phyloP scores from a whole-genome alignment of 768 basidiomycete species.

The Auricularia sp. region DNA sequence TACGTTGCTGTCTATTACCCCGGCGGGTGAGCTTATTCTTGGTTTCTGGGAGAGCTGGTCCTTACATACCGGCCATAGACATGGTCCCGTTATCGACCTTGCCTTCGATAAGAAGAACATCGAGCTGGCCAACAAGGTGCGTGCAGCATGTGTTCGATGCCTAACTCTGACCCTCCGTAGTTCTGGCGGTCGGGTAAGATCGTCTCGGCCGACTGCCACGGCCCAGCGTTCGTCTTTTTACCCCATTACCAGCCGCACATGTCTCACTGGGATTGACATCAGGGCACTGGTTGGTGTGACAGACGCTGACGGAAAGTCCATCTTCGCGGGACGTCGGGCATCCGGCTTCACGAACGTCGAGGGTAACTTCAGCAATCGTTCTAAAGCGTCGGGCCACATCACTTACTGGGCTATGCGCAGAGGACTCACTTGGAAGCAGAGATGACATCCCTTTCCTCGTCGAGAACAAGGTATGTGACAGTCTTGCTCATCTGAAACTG shows the following conservation, averaged over 20 bases:
- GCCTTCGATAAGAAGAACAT: slow-evolving; percentile 45
- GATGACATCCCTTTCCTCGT: slow-evolving; percentile 59
- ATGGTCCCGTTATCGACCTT: slow-evolving; percentile 69
- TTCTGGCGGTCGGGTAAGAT: slow-evolving; percentile 62
- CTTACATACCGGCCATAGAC: slow-evolving; percentile 16
- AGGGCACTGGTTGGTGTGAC: slow-evolving; percentile 51
- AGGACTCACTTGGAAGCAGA: background rate
- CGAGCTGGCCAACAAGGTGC: slow-evolving; percentile 46
- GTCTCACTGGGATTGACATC: background rate
- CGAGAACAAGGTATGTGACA: slow-evolving; percentile 37
- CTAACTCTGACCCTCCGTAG: slow-evolving; percentile 23
- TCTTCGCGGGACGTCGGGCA: slow-evolving; percentile 46
- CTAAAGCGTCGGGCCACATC: background rate
- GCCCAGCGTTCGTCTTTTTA: slow-evolving; percentile 46
- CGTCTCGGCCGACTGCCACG: slow-evolving; percentile 70
- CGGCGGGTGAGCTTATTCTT: slow-evolving; percentile 37
- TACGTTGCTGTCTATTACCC: slow-evolving; percentile 72
- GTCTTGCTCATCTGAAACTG: background rate
- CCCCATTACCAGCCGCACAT: slow-evolving; percentile 1
- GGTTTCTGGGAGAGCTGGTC: no score
- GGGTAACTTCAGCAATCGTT: slow-evolving; percentile 16
- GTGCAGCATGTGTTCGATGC: slow-evolving; percentile 11
- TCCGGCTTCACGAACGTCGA: slow-evolving; percentile 70
- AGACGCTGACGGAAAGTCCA: slow-evolving; percentile 48
- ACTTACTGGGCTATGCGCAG: background rate